Base-by-base conservation (phyloP, 2,329 filamentous ascomycete species). In the Gnomoniopsis smithogilvyi region DNA sequence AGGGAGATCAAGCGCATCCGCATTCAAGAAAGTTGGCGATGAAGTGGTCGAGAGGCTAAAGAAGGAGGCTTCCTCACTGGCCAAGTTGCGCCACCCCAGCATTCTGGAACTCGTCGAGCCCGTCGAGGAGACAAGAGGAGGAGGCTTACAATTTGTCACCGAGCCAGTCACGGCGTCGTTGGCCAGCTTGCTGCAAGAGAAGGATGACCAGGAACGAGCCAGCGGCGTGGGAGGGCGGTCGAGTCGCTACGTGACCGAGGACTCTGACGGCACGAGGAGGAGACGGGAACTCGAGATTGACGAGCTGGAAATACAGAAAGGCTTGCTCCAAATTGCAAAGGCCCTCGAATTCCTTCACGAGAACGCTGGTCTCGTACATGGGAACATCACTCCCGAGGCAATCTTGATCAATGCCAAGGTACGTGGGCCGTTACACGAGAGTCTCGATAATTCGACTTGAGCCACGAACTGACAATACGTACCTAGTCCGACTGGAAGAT, bases 271-370 rank as follows among this genome's bases (percentile, higher is more conserved):
- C 38, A 85, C 85, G 52, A 81, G 86, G 64, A 83, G 87, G 66
- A 80, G 91, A 67, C 83, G 90, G 66, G 93, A 98, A 69, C 74
- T 97, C 15, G 94, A 98, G 72, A 91, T 99, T 62, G 95, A 99
- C 70, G 95, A 98, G 75, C 78, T 99, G 60, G 95, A 99, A 74
- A 96, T 98, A 67, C 95, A 99, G 72, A 99, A 99, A 74, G 95
- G 95, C 0, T 74, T 99, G 63, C 77, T 98, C 62, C 95, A 99
- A 73, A 84, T 99, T 63, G 93, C 89, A 69, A 97, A 97, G 72
- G 94, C 93, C 2, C 79, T 98, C 33, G 94, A 98, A 74, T 98
- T 98, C 70, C 76, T 98, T 61, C 94, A 98, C 70, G 94, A 98
- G 70, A 96, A 94, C 70, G 94, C 94, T 11, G 92, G 92, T 1